Percentiles rank a stretch among this genome's conserved stretches.
phyloP scores from a whole-genome alignment of 2,329 filamentous ascomycete genomes.

The Pestalotiopsis sp. region DNA sequence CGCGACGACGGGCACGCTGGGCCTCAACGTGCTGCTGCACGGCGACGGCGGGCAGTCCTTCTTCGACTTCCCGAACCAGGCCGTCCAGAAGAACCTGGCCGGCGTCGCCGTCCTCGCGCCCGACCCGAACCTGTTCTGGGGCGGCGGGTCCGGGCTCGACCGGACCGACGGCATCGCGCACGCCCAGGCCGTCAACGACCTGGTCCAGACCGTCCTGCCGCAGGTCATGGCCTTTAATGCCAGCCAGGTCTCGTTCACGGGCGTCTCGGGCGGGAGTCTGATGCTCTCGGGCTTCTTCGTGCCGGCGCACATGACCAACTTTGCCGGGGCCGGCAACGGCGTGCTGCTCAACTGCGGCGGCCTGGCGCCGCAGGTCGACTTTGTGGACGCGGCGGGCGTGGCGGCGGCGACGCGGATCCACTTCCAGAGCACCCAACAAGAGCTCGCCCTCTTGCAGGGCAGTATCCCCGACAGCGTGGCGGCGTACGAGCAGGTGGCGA shows the following conservation, averaged over 20 bases:
- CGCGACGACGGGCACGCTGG: constrained; percentile 38
- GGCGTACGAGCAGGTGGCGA: constrained; percentile 53
- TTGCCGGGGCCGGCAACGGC: constrained; percentile 42
- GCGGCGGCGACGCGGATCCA: constrained; percentile 53
- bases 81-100: constrained; percentile 51
- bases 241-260: constrained; percentile 57
- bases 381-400: constrained; percentile 40
- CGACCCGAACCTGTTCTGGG: constrained; percentile 59
- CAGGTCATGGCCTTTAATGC: constrained; percentile 56
- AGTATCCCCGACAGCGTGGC: constrained; percentile 52
- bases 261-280: constrained; percentile 57
- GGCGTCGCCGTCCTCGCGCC: constrained; percentile 58
- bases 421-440: constrained; percentile 57
- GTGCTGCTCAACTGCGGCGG: constrained; percentile 60
- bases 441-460: constrained; percentile 50
- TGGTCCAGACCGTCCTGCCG: constrained; percentile 51
- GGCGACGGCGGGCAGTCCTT: constrained; percentile 63
- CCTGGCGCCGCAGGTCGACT: constrained; percentile 52
- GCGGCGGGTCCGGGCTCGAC: constrained; percentile 52
- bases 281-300: constrained; percentile 60
- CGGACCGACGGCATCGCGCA: constrained; percentile 59
- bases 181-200: constrained; percentile 56
- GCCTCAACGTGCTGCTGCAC: constrained; percentile 60
- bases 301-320: constrained; percentile 56
- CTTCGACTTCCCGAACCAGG: constrained; percentile 60